Evolutionary conservation across 2,329 filamentous ascomycete species (phyloP), one percentile per base, ranked within the genome.

Genomic region (Lasiodiplodia sp.): DNA sequence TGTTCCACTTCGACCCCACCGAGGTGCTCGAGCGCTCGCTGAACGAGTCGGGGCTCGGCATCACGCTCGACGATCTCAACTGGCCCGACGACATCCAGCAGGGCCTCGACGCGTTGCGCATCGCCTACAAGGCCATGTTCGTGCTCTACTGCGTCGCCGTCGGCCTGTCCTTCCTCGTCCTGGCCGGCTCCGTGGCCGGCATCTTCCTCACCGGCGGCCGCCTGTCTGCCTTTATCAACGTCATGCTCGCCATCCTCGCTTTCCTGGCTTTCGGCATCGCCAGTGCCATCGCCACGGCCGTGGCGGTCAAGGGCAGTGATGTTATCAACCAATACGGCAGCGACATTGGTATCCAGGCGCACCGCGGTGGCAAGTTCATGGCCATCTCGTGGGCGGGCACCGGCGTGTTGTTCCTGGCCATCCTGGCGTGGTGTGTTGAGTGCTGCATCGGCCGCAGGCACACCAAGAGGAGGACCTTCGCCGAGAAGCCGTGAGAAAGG

Each of bases 261-360:
- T 87, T 88, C 70, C 51, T 88, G 7, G 80, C 88, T 14, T 85
- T 91, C 73, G 91, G 91, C 3, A 89, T 90, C 65, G 89, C 91
- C 58, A 94, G 91, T 23, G 93, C 93, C 72, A 90, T 94, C 28
- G 87, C 89, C 31, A 91, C 87, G 0, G 90, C 91, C 21, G 78
- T 89, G 4, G 83, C 84, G 12, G 82, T 85, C 67, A 87, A 88
- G 76, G 86, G 83, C 3, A 77, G 82, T 2, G 72, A 84, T 21
- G 73, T 85, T 0, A 82, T 90, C 70, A 88, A 88, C 70, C 75
- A 84, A 34, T 82, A 87, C 66, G 86, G 86, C 4, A 77, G 82
- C 18, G 75, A 80, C 0, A 80, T 87, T 31, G 84, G 86, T 0
- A 76, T 89, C 11, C 77, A 79, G 21, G 86, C 84, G 57, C 76